Evolutionary conservation across 345 rosid genomes (phyloP).

Genomic region (Laguncularia racemosa): DNA sequence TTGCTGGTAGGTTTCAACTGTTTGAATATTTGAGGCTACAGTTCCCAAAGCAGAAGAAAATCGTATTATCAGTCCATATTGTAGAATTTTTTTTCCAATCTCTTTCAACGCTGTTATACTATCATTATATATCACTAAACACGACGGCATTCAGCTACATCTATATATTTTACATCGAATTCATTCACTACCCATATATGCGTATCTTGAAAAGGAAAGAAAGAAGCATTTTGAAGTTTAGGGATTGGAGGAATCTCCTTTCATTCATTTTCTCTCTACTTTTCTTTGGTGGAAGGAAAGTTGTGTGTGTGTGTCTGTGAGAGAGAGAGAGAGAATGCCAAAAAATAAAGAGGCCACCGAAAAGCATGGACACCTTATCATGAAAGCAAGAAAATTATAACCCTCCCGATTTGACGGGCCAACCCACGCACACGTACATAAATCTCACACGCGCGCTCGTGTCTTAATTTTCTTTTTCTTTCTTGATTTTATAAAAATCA

Average conservation of each 20-base stretch:
- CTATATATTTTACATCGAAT: too few relatives aligned
- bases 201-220: constrained; percentile 41
- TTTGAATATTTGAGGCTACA: constrained; percentile 20
- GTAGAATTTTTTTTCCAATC: background rate
- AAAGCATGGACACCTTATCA: constrained; percentile 85
- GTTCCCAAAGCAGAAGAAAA: constrained; percentile 12
- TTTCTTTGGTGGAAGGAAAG: constrained; percentile 23
- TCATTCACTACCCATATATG: constrained; percentile 10
- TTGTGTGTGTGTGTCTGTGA: too few relatives aligned
- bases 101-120: constrained; percentile 19
- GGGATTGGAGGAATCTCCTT: constrained; percentile 66
- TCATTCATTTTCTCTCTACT: constrained; percentile 21
- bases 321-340: constrained; percentile 20
- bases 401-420: constrained; percentile 50
- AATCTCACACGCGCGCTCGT: constrained; percentile 20
- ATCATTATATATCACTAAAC: background rate
- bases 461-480: background rate
- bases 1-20: constrained; percentile 7
- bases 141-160: constrained; percentile 11
- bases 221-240: constrained; percentile 46
- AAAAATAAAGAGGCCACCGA: constrained; percentile 52
- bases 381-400: constrained; percentile 62
- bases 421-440: constrained; percentile 50
- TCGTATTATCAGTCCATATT: constrained; percentile 19
- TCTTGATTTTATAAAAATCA: background rate